Conservation (phyloP, 2,329 filamentous ascomycete species). For the Neonectria hederae region DNA sequence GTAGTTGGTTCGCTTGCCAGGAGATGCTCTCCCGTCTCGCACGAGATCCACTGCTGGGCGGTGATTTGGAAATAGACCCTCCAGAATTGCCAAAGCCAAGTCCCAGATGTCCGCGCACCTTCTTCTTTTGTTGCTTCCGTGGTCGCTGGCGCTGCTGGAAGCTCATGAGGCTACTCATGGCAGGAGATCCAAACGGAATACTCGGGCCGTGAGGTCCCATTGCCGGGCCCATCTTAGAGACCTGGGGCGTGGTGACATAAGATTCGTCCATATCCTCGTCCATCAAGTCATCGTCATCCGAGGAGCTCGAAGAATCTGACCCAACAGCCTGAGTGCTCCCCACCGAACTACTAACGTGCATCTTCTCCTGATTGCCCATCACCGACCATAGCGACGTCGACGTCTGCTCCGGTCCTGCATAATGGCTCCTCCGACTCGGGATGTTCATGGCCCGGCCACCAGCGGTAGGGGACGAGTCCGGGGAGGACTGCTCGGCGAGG, state of each 20-base stretch:
- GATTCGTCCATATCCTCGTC: slow-evolving; percentile 82
- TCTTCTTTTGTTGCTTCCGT: slow-evolving; percentile 72
- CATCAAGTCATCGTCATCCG: slow-evolving; percentile 75
- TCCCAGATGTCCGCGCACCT: slow-evolving; percentile 58
- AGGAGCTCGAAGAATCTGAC: slow-evolving; percentile 81
- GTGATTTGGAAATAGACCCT: slow-evolving; percentile 73
- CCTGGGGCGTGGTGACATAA: slow-evolving; percentile 85
- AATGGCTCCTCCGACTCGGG: slow-evolving; percentile 62
- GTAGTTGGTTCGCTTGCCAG: slow-evolving; percentile 87
- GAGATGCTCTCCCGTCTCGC: slow-evolving; percentile 88
- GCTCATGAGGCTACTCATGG: slow-evolving; percentile 80
- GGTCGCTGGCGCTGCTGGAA: slow-evolving; percentile 82
- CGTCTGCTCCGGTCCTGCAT: slow-evolving; percentile 67
- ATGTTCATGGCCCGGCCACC: slow-evolving; percentile 73
- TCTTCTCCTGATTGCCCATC: slow-evolving; percentile 74
- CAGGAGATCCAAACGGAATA: slow-evolving; percentile 74
- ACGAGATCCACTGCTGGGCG: slow-evolving; percentile 64
- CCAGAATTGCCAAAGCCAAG: slow-evolving; percentile 60
- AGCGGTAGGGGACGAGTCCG: slow-evolving; percentile 89
- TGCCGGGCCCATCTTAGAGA: slow-evolving; percentile 65
- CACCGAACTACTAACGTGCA: slow-evolving; percentile 78
- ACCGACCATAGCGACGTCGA: slow-evolving; percentile 78
- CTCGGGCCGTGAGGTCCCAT: slow-evolving; percentile 59
- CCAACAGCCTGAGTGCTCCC: slow-evolving; percentile 79
- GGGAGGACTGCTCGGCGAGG: slow-evolving; percentile 85